A percentile compares a stretch with the other conserved stretches of the same genome.
Conservation (phyloP, 257 asterid species). For the Solanum boliviense region DNA sequence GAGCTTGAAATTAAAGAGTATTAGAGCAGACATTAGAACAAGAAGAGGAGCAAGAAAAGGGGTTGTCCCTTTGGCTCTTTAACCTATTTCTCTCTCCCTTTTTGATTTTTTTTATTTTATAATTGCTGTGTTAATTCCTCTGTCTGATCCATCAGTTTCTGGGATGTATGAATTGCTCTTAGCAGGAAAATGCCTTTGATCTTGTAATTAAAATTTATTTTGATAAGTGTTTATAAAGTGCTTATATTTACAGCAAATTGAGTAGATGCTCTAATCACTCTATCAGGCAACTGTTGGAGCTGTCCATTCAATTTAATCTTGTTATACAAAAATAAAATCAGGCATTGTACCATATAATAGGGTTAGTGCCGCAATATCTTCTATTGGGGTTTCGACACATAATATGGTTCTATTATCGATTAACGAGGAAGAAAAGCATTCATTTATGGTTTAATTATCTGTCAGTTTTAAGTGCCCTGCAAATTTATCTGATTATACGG, state of each 20-base stretch:
- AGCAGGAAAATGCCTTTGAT: background rate
- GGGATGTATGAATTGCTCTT: background rate
- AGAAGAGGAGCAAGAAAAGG: slow-evolving; percentile 68
- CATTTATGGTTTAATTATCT: background rate
- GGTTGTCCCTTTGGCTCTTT: slow-evolving; percentile 71
- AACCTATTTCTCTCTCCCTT: slow-evolving; percentile 39
- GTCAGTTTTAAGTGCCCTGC: background rate
- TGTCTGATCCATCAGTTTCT: background rate
- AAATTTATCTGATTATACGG: background rate
- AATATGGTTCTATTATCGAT: background rate
- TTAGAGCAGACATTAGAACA: slow-evolving; percentile 35
- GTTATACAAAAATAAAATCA: background rate
- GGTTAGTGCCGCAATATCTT: background rate
- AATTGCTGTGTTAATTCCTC: background rate
- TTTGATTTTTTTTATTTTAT: background rate
- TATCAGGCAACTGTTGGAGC: background rate
- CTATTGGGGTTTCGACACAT: background rate
- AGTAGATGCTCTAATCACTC: background rate
- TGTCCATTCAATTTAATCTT: background rate
- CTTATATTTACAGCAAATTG: background rate
- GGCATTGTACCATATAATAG: background rate
- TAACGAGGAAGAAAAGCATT: background rate
- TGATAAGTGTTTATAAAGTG: background rate
- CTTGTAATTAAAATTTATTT: background rate
- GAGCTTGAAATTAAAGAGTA: slow-evolving; percentile 28